Conservation (phyloP, 1,284 basidiomycete genomes). For the Ceratobasidium sp. region DNA sequence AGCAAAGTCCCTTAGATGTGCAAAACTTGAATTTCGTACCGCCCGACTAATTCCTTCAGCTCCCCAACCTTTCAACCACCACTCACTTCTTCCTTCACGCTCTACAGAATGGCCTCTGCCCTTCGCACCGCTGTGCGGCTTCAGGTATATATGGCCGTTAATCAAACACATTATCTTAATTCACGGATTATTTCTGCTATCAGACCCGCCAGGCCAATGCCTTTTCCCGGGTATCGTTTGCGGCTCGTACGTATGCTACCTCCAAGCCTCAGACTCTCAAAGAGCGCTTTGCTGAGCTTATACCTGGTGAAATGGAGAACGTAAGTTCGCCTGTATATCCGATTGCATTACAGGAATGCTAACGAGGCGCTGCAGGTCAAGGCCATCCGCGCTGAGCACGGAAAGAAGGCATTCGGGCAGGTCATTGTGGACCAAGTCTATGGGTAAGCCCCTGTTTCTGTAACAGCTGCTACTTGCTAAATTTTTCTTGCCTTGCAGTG, state of each 20-base stretch:
- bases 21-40: constrained; percentile 37
- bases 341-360: background rate
- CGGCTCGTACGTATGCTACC: constrained; percentile 62
- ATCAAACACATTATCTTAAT: background rate
- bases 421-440: constrained; percentile 92
- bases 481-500: constrained; percentile 65
- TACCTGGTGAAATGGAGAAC: constrained; percentile 89
- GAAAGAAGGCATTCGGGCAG: constrained; percentile 90
- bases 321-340: constrained; percentile 59
- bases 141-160: constrained; percentile 47
- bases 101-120: constrained; percentile 45
- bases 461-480: constrained; percentile 32
- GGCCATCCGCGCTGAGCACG: constrained; percentile 83
- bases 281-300: constrained; percentile 90
- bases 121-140: constrained; percentile 49
- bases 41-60: constrained; percentile 25
- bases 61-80: constrained; percentile 27
- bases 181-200: constrained; percentile 3
- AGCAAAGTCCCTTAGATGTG: constrained; percentile 54
- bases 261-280: constrained; percentile 83
- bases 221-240: constrained; percentile 48
- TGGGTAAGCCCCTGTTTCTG: constrained; percentile 64
- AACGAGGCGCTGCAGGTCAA: constrained; percentile 72
- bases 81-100: constrained; percentile 35
- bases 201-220: constrained; percentile 38